Base-by-base conservation (phyloP, 257 asterid species). In the Nicotiana knightiana region DNA sequence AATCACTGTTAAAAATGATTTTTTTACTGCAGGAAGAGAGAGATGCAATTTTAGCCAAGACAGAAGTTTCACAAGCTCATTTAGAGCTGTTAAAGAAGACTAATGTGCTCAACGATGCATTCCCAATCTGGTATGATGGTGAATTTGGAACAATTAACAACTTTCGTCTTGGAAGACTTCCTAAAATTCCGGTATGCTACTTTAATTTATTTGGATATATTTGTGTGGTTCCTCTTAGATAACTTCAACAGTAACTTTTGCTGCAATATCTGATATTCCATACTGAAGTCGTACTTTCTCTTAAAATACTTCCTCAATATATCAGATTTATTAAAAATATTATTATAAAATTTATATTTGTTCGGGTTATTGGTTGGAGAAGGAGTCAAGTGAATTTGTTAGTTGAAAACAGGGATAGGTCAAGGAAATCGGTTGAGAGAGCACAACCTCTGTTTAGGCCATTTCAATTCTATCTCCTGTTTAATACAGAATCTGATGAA, bases 101-200 rank as follows among this genome's bases (percentile, higher is more conserved):
- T 18, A 93, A 96, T 85, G 99, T 96, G 75, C 92, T 96, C 61
- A 96, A 92, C 83, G 98, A 96, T 81, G 99, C 99, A 82, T 96
- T 96, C 79, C 98, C 99, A 54, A 96, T 96, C 84, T 89, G 95
- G 86, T 84, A 94, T 82, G 99, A 96, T 77, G 99, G 98, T 67
- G 99, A 96, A 21, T 96, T 96, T 82, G 98, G 99, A 82, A 96
- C 99, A 33, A 96, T 96, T 83, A 96, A 96, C 88, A 94, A 93
- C 88, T 96, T 96, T 75, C 98, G 98, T 65, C 89, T 96, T n/a
- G 99, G 99, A 86, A 92, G 99, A 89, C 99, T 96, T 89, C 97
- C 99, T 76, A 93, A 92, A 85, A 89, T 91, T 81, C 99, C 88
- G 90, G 99, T 93, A 86, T 77, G 85, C 61, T 53, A 79, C 83